Percentiles rank a stretch among this genome's conserved stretches.
Conservation (phyloP, 768 basidiomycete genomes). For the Kondoa malvinella region DNA sequence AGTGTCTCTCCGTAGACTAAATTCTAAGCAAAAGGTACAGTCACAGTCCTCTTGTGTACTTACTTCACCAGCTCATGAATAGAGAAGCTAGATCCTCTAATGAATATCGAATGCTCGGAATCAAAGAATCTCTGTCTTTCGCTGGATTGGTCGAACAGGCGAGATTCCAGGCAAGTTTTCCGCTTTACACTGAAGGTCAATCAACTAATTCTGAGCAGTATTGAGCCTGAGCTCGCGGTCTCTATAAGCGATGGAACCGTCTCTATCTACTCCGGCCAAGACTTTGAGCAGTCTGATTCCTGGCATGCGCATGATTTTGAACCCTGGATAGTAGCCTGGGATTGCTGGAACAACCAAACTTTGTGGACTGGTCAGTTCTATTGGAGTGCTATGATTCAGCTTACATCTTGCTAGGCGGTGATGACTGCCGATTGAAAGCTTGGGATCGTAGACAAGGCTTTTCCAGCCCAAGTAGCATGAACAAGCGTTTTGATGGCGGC, state of each 20-base stretch:
- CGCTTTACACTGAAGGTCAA: background rate
- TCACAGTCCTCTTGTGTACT: constrained; percentile 18
- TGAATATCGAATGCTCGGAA: constrained; percentile 32
- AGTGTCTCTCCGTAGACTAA: constrained; percentile 43
- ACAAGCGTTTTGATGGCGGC: constrained; percentile 79
- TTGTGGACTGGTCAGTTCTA: constrained; percentile 56
- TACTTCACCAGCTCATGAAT: background rate
- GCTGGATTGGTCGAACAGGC: constrained; percentile 74
- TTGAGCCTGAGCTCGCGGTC: constrained; percentile 40
- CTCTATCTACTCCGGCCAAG: constrained; percentile 34
- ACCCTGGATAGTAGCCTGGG: constrained; percentile 83
- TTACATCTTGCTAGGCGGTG: constrained; percentile 48
- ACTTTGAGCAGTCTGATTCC: constrained; percentile 38
- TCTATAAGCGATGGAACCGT: constrained; percentile 66
- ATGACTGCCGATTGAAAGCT: constrained; percentile 70
- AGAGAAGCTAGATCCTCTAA: constrained; percentile 8
- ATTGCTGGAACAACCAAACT: constrained; percentile 57
- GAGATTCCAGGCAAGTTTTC: background rate
- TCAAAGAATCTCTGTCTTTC: constrained; percentile 63
- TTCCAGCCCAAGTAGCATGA: constrained; percentile 46
- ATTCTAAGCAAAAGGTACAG: constrained; percentile 41
- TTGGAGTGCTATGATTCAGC: background rate
- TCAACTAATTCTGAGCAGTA: constrained; percentile 1
- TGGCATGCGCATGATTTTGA: constrained; percentile 90
- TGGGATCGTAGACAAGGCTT: constrained; percentile 71